phyloP scores from a whole-genome alignment of 768 basidiomycete species.

The Tricholoma flavovirens region DNA sequence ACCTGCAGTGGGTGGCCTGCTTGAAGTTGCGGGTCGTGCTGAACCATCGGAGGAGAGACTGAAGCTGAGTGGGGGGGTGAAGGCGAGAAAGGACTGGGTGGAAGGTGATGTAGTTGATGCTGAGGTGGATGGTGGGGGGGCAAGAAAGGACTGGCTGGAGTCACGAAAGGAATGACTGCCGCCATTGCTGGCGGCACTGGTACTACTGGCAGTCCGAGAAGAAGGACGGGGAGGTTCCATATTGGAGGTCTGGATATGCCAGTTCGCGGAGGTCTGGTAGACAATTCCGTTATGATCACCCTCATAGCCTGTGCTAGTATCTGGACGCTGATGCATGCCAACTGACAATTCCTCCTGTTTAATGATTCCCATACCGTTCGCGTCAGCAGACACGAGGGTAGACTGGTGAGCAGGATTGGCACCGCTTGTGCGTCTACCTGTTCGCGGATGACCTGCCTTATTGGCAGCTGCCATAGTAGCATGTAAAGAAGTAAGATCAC shows the following conservation, averaged over 20 bases:
- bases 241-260: conserved; percentile 36
- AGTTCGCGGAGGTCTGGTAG: conserved; percentile 26
- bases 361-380: conserved; percentile 21
- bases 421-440: conserved; percentile 5
- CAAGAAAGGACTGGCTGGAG: conserved; percentile 80
- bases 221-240: conserved; percentile 20
- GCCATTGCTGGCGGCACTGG: conserved; percentile 24
- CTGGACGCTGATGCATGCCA: conserved; percentile 48
- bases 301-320: conserved; percentile 66
- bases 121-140: conserved; percentile 37
- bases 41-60: conserved; percentile 19
- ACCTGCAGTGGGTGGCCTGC: conserved; percentile 49
- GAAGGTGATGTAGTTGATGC: conserved; percentile 29
- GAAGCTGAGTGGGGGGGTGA: conserved; percentile 32
- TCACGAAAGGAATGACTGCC: conserved; percentile 68
- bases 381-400: neutral
- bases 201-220: conserved; percentile 1
- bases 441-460: conserved; percentile 27
- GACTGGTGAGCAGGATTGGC: neutral
- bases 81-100: conserved; percentile 69
- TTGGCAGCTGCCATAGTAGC: conserved; percentile 67
- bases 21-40: conserved; percentile 28
- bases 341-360: conserved; percentile 37
- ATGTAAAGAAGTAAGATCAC: conserved; percentile 78
- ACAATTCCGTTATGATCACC: conserved; percentile 32